phyloP scores from a whole-genome alignment of 345 rosid species.

The Citrus glauca region DNA sequence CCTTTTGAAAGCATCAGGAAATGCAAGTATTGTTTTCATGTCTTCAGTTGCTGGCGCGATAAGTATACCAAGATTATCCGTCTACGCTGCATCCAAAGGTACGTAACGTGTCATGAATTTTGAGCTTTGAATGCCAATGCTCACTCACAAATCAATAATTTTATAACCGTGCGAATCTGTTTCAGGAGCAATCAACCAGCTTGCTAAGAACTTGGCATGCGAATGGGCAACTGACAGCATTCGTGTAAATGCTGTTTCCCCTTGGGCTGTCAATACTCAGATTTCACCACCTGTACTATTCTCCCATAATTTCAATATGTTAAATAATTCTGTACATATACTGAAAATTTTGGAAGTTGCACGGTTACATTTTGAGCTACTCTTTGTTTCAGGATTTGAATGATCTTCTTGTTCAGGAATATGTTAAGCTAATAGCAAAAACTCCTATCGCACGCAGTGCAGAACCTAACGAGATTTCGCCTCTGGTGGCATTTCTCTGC shows the following conservation, averaged over 20 bases:
- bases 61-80: constrained; percentile 14
- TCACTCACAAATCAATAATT: neutral
- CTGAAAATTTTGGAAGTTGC: neutral
- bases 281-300: constrained; percentile 17
- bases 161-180: neutral
- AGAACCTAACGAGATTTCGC: constrained; percentile 19
- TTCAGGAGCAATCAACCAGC: constrained; percentile 34
- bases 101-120: neutral
- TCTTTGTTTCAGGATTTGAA: neutral
- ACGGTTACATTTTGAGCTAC: neutral
- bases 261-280: constrained; percentile 25
- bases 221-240: constrained; percentile 43
- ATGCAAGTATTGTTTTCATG: constrained; percentile 50
- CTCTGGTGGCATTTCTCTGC: constrained; percentile 27
- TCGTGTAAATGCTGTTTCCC: constrained; percentile 33
- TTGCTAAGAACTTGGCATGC: constrained; percentile 33
- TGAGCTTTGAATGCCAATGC: neutral
- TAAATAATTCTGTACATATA: neutral
- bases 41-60: constrained; percentile 38
- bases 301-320: neutral
- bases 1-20: constrained; percentile 41
- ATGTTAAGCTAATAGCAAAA: neutral
- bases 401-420: neutral
- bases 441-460: constrained; percentile 8
- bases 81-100: constrained; percentile 42